Base-by-base conservation (phyloP, 2,329 filamentous ascomycete genomes). In the Hypoxylon sp. region DNA sequence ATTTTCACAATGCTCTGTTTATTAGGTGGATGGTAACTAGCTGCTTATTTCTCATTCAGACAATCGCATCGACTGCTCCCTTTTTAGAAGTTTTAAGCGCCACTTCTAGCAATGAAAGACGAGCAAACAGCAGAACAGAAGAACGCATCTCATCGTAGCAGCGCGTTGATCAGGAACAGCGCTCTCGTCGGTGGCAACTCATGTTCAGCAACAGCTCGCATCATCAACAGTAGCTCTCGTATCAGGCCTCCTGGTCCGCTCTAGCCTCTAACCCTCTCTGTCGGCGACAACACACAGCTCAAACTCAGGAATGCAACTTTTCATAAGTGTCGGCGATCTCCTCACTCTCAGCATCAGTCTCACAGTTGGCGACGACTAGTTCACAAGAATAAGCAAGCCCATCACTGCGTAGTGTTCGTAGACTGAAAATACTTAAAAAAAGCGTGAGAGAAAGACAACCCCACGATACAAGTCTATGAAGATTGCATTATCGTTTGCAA, bases 401-500 rank as follows among this genome's bases (percentile, higher is more conserved):
- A 41, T 19, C 37, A 41, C 16, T 7, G 37, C 16, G 16, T 21
- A 9, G 37, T 19, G 37, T 41, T 41, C 37, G 37, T 41, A 41
- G 37, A 41, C 37, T 21, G 37, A 41, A 41, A 41, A 41, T 41
- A 41, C 37, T 41, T 41, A 51, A 54, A 41, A n/a, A 43, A 19
- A 48, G 53, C 25, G 45, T 55, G 61, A n/a, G 39, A 65, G 68
- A 46, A 54, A 64, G 47, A 61, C 57, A n/a, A 47, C 63, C 57
- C 53, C 61, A 48, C 29, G 47, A 60, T 64, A 67, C 63, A 61
- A 48, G 63, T 74, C 73, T 74, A 74, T 74, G 57, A 71, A 71
- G 71, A 68, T 74, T 69, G 72, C 67, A 69, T 73, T 72, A 71
- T 69, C 63, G 61, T 70, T 68, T 63, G 63, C 67, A 66, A 73